Evolutionary conservation across 306 rosid species (phyloP), one percentile per base, ranked within the genome.

Genomic region (Quercus gilva): DNA sequence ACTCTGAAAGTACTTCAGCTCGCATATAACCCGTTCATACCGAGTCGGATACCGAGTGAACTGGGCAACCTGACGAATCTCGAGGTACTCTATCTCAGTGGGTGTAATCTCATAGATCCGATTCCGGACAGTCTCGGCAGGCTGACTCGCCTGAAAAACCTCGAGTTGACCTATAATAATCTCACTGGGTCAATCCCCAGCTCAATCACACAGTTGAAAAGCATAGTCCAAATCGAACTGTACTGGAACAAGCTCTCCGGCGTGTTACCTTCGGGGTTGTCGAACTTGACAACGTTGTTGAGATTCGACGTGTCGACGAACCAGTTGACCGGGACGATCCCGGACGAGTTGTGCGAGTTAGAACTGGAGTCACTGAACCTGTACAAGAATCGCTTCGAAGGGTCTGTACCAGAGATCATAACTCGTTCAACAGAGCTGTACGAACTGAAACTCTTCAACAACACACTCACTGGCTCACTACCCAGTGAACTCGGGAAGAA

Each of bases 241-340:
- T 92, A 76, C 53, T 12, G 63, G 17, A 92, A 92, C 77, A 64
- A 81, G 0, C 89, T 92, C 71, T 88, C 94, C 45, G 97, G 97
- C 21, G 81, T 51, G 81, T 76, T 92, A n/a, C 97, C 97, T 20
- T 29, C 8, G 13, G 85, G 84, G 28, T 10, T 76, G 58, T 74
- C 82, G 13, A 92, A 86, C 58, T 53, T 92, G 76, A 85, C 88
- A 2, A 49, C 37, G 0, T 80, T 92, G 76, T 85, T 73, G 69
- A 77, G 80, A 17, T 84, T 92, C 21, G 97, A 92, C 76, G 89
- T 86, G 51, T 92, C 97, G 26, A 61, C 28, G 81, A 92, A 92
- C 67, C 65, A 83, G 57, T 81, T 92, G 69, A 84, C 82, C 0
- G 97, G 97, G 76, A 88, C 83, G 35, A 88, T 92, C 77, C 92